A percentile compares a stretch with the other conserved stretches of the same genome.
Evolutionary conservation across 1,139 yeast genomes (phyloP).

Genomic region (Komagataea norvegica): DNA sequence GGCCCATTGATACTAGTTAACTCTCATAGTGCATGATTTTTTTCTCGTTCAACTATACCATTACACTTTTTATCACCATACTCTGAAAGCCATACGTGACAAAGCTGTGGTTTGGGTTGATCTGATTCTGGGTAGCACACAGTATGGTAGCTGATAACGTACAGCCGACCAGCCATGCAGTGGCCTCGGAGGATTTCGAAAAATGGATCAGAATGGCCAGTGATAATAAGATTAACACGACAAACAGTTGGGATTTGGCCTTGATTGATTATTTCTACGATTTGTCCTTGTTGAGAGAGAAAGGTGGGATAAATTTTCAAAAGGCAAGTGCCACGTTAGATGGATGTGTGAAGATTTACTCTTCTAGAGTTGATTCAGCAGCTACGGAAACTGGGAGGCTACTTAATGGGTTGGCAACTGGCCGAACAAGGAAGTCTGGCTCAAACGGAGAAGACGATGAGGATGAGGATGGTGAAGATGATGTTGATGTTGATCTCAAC

Average conservation of each 20-base stretch:
- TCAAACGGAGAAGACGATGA: slow-evolving; percentile 32
- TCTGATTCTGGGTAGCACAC: too few relatives aligned
- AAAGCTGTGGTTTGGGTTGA: too few relatives aligned
- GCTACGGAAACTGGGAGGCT: slow-evolving; percentile 87
- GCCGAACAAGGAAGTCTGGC: slow-evolving; percentile 23
- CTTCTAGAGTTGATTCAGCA: slow-evolving; percentile 85
- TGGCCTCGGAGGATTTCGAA: slow-evolving; percentile 28
- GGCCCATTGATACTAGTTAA: too few relatives aligned
- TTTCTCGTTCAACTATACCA: too few relatives aligned
- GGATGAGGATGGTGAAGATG: slow-evolving; percentile 19
- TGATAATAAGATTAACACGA: slow-evolving; percentile 52
- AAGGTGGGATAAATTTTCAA: slow-evolving; percentile 67
- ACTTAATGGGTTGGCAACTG: slow-evolving; percentile 71
- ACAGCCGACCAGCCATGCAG: slow-evolving; percentile 1
- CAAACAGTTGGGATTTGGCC: slow-evolving; percentile 77
- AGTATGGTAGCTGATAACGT: too few relatives aligned
- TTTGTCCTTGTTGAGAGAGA: slow-evolving; percentile 52
- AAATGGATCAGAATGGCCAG: slow-evolving; percentile 35
- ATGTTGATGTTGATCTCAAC: slow-evolving; percentile 30
- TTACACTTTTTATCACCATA: too few relatives aligned
- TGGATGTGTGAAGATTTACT: slow-evolving; percentile 81
- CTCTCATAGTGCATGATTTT: too few relatives aligned
- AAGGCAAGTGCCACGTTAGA: slow-evolving; percentile 76
- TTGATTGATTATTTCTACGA: slow-evolving; percentile 84
- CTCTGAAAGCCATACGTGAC: too few relatives aligned